Conservation (phyloP, 2,329 filamentous ascomycete genomes). For the Hypoxylon sp. region DNA sequence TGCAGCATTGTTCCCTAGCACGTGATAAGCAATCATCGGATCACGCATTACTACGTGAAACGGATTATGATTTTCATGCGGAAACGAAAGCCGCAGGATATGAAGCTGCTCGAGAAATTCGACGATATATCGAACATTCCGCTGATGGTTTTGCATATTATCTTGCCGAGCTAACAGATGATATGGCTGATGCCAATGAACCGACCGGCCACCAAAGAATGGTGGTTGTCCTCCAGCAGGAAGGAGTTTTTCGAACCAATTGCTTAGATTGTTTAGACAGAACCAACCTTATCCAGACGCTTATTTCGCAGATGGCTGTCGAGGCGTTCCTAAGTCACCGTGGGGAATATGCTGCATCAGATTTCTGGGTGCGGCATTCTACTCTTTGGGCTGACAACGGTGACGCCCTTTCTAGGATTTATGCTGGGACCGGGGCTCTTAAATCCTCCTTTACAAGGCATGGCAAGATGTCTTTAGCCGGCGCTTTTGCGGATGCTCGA, state of each 20-base stretch:
- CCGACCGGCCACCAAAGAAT: constrained; percentile 60
- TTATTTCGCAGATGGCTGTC: constrained; percentile 93
- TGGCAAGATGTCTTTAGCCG: constrained; percentile 95
- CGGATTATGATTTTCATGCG: constrained; percentile 96
- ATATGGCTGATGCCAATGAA: constrained; percentile 60
- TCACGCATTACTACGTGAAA: constrained; percentile 82
- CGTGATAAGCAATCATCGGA: constrained; percentile 71
- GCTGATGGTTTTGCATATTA: constrained; percentile 95
- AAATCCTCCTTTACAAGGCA: constrained; percentile 95
- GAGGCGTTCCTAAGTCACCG: constrained; percentile 85
- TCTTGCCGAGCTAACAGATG: constrained; percentile 79
- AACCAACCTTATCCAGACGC: constrained; percentile 95
- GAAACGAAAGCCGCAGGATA: constrained; percentile 92
- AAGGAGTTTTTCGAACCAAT: constrained; percentile 96
- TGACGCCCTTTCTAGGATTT: constrained; percentile 93
- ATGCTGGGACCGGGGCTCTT: constrained; percentile 93
- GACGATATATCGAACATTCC: constrained; percentile 81
- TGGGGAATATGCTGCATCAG: constrained; percentile 76
- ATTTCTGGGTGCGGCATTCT: constrained; percentile 94
- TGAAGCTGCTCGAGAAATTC: constrained; percentile 89
- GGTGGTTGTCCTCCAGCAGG: constrained; percentile 87
- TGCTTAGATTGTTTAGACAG: constrained; percentile 96
- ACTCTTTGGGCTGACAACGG: constrained; percentile 98
- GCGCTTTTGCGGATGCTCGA: constrained; percentile 92
- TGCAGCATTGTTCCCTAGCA: constrained; percentile 81